Percentiles rank a stretch among this genome's conserved stretches.
Conservation (phyloP, 345 rosid genomes). For the Gossypium stocksii region DNA sequence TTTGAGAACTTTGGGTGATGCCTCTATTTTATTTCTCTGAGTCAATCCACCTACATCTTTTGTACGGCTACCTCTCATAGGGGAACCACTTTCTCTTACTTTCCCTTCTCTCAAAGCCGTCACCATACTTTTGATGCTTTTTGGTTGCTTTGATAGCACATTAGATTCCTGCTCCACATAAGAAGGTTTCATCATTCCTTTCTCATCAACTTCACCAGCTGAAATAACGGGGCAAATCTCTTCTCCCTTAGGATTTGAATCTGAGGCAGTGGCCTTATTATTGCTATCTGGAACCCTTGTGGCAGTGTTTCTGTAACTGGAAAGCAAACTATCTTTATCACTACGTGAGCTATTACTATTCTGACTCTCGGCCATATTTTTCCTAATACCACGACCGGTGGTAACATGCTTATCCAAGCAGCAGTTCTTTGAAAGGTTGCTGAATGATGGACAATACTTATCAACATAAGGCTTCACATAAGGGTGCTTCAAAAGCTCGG, state of each 20-base stretch:
- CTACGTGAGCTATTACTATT: constrained; percentile 78
- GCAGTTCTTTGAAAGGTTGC: constrained; percentile 32
- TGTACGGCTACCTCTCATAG: constrained; percentile 59
- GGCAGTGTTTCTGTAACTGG: constrained; percentile 41
- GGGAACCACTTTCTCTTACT: constrained; percentile 79
- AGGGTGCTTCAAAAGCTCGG: constrained; percentile 94
- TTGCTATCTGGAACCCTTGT: constrained; percentile 34
- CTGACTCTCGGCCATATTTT: constrained; percentile 83
- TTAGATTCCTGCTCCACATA: constrained; percentile 42
- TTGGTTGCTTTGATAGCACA: constrained; percentile 67
- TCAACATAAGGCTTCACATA: constrained; percentile 88
- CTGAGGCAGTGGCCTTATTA: constrained; percentile 47
- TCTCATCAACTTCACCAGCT: constrained; percentile 44
- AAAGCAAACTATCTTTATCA: constrained; percentile 71
- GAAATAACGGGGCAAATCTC: constrained; percentile 34
- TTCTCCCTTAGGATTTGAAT: constrained; percentile 49
- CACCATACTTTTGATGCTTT: constrained; percentile 77
- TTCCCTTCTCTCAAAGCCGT: constrained; percentile 92
- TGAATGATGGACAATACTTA: constrained; percentile 60
- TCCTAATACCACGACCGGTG: constrained; percentile 40
- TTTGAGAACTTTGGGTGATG: constrained; percentile 61
- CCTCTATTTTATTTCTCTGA: constrained; percentile 54
- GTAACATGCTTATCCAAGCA: constrained; percentile 54
- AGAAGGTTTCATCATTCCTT: constrained; percentile 37
- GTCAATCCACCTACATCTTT: constrained; percentile 41